Percentiles rank a stretch among this genome's conserved stretches.
phyloP scores from a whole-genome alignment of 148 eudicot genomes.

The Salicornia ramosissima region DNA sequence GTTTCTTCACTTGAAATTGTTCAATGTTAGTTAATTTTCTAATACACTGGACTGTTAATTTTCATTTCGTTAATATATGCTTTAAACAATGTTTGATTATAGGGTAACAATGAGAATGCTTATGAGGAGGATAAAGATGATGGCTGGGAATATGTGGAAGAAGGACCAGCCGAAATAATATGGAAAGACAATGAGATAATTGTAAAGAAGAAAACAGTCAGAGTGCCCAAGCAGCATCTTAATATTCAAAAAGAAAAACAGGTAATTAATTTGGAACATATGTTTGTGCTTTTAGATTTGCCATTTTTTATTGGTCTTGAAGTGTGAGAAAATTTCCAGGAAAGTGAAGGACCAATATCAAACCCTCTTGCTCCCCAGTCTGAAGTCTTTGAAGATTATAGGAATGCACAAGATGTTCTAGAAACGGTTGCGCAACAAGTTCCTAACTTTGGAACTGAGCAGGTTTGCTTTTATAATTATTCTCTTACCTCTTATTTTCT shows the following conservation, averaged over 20 bases:
- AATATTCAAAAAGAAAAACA: constrained; percentile 30
- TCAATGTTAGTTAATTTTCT: no score
- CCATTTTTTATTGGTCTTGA: constrained; percentile 4
- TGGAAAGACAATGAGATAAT: constrained; percentile 98
- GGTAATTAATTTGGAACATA: constrained; percentile 34
- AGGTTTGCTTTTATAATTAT: constrained; percentile 35
- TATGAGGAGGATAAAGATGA: constrained; percentile 46
- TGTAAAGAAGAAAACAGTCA: constrained; percentile 84
- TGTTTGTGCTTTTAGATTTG: constrained; percentile 3
- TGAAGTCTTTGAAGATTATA: constrained; percentile 63
- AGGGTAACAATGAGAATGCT: constrained; percentile 46
- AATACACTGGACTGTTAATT: no score
- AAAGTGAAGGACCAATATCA: constrained; percentile 74
- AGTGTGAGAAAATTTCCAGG: constrained; percentile 38
- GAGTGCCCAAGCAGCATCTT: constrained; percentile 61
- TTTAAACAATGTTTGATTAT: constrained; percentile 16
- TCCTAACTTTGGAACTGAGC: constrained; percentile 98
- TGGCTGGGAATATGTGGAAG: constrained; percentile 86
- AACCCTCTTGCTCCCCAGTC: constrained; percentile 98
- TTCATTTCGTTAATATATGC: no score
- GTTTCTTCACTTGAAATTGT: no score
- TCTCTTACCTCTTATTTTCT: background rate
- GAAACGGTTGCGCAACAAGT: constrained; percentile 86
- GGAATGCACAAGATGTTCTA: constrained; percentile 57
- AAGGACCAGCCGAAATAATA: constrained; percentile 95